These are phyloP conservation scores for Annulohypoxylon maeteangense DNA, from an alignment of 495 filamentous ascomycete species.

Conservation along the genomic window DNA sequence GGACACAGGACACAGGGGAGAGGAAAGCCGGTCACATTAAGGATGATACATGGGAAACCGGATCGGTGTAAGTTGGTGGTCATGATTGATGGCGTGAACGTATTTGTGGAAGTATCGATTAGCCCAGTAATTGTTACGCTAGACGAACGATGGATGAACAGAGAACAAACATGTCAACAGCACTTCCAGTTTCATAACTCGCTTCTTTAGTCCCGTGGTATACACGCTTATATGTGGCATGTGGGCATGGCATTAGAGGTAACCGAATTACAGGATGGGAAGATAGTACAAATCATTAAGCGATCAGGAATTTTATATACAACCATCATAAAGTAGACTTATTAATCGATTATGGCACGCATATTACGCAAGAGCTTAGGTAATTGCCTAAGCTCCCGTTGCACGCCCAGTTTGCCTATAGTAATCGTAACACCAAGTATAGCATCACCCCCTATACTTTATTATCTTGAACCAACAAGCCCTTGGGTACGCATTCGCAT, in stretches of 20 bases:
- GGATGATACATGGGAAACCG: constrained; percentile 4
- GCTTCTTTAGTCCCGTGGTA: not conserved
- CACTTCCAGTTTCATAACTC: not conserved
- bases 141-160: constrained; percentile 13
- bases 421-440: not conserved
- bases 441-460: constrained; percentile 15
- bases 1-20: not conserved
- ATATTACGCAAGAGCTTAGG: not conserved
- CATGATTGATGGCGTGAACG: not conserved
- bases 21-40: not conserved
- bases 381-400: not conserved
- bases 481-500: too few species aligned
- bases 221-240: not conserved
- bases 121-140: constrained; percentile 7
- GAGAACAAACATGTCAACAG: not conserved
- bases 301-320: not conserved
- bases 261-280: not conserved
- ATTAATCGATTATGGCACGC: constrained; percentile 23
- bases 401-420: constrained; percentile 11
- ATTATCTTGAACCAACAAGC: not conserved
- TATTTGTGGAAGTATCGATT: constrained; percentile 11
- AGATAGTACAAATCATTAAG: not conserved
- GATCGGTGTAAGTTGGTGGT: not conserved
- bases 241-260: not conserved
- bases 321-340: not conserved